A percentile compares a stretch with the other conserved stretches of the same genome.
phyloP scores from a whole-genome alignment of 768 basidiomycete genomes.

The Suillus weaverae region DNA sequence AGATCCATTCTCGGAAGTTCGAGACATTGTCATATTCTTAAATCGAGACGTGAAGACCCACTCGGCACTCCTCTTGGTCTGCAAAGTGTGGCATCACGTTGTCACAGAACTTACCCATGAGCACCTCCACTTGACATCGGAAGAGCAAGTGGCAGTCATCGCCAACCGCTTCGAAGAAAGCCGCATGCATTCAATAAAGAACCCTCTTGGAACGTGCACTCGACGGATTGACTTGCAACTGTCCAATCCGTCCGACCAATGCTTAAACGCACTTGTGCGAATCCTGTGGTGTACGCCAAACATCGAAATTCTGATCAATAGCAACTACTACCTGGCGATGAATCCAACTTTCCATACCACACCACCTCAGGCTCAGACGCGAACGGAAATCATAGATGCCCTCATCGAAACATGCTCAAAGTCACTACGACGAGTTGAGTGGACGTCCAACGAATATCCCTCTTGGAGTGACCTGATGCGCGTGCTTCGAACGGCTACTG shows the following conservation, averaged over 20 bases:
- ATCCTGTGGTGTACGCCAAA: slow-evolving; percentile 44
- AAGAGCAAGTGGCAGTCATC: slow-evolving; percentile 34
- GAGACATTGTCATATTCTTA: slow-evolving; percentile 33
- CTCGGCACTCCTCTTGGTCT: slow-evolving; percentile 34
- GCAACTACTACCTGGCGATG: slow-evolving; percentile 34
- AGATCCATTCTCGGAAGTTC: slow-evolving; percentile 40
- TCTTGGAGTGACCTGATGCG: slow-evolving; percentile 39
- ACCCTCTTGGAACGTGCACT: slow-evolving; percentile 39
- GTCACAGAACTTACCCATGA: slow-evolving; percentile 41
- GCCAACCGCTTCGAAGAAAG: slow-evolving; percentile 37
- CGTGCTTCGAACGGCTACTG: slow-evolving; percentile 34
- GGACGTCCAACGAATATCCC: slow-evolving; percentile 46
- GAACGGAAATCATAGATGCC: slow-evolving; percentile 34
- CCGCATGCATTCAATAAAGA: slow-evolving; percentile 19
- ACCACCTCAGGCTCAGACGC: slow-evolving; percentile 27
- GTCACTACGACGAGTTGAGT: slow-evolving; percentile 45
- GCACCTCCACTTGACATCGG: slow-evolving; percentile 39
- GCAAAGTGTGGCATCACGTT: slow-evolving; percentile 37
- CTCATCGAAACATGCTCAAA: slow-evolving; percentile 32
- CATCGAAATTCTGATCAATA: slow-evolving; percentile 43
- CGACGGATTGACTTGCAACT: slow-evolving; percentile 44
- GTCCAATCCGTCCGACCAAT: slow-evolving; percentile 28
- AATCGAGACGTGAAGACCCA: slow-evolving; percentile 29
- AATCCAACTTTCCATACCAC: slow-evolving; percentile 19
- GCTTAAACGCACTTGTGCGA: slow-evolving; percentile 29